These are phyloP conservation scores for Rhizophagus clarus DNA, from an alignment of 192 early-diverging fungal species.

Conservation along the genomic window DNA sequence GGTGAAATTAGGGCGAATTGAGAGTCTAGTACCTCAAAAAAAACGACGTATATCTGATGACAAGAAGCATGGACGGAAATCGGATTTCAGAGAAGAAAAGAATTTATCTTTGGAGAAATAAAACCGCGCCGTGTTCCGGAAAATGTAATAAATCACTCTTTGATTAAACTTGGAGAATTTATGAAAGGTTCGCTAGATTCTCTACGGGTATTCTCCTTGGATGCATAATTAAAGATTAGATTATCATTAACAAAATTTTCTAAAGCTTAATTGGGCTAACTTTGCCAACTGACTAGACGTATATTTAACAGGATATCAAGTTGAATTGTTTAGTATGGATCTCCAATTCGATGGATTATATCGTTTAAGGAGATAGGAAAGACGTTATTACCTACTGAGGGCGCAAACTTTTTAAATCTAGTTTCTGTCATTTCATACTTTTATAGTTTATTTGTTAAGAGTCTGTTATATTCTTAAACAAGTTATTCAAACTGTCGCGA, in stretches of 20 bases:
- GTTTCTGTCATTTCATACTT: not conserved
- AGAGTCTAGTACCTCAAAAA: not conserved
- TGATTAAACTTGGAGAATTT: constrained; percentile 10
- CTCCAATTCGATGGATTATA: not conserved
- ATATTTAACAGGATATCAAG: constrained; percentile 8
- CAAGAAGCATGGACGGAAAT: not conserved
- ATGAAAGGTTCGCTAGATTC: constrained; percentile 12
- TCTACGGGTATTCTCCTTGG: constrained; percentile 19
- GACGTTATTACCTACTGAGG: not conserved
- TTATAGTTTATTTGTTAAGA: constrained; percentile 24
- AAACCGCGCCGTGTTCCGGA: not conserved
- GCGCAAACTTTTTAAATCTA: constrained; percentile 9
- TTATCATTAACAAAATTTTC: constrained; percentile 1
- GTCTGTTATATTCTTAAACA: not conserved
- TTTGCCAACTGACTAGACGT: constrained; percentile 8
- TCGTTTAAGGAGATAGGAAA: constrained; percentile 10
- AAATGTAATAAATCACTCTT: constrained; percentile 12
- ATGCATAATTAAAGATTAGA: not conserved
- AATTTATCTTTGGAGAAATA: constrained; percentile 15
- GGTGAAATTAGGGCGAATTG: constrained; percentile 10
- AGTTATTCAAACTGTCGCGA: too few species aligned
- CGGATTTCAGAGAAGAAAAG: constrained; percentile 7
- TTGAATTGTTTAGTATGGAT: constrained; percentile 18
- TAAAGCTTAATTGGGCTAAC: not conserved
- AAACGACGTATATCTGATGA: not conserved